These are phyloP conservation scores for Dipodascopsis uninucleata DNA, from an alignment of 805 yeast genomes.

Conservation along the genomic window DNA sequence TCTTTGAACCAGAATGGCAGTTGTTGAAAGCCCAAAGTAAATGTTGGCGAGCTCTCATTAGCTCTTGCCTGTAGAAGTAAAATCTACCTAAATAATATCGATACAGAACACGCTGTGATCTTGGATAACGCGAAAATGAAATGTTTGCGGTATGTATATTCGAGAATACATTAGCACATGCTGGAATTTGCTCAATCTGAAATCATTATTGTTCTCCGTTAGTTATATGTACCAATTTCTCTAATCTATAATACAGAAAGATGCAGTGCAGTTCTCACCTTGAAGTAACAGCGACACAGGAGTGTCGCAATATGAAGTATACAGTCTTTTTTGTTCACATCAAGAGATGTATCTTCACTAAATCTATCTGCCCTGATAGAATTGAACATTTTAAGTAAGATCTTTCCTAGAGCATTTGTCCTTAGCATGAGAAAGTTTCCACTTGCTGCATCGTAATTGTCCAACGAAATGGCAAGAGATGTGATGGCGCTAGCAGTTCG, in stretches of 20 bases:
- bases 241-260: slow-evolving; percentile 26
- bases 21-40: slow-evolving; percentile 51
- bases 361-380: slow-evolving; percentile 50
- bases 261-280: slow-evolving; percentile 29
- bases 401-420: slow-evolving; percentile 48
- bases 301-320: slow-evolving; percentile 52
- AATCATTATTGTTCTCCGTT: no score
- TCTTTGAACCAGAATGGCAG: slow-evolving; percentile 34
- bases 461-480: slow-evolving; percentile 10
- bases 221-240: slow-evolving; percentile 42
- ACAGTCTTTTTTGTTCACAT: slow-evolving; percentile 43
- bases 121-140: slow-evolving; percentile 41
- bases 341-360: slow-evolving; percentile 32
- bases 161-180: slow-evolving; percentile 49
- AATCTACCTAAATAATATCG: slow-evolving; percentile 56
- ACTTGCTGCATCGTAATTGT: slow-evolving; percentile 17
- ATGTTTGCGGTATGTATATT: slow-evolving; percentile 51
- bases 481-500: slow-evolving; percentile 11
- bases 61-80: slow-evolving; percentile 50
- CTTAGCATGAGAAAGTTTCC: slow-evolving; percentile 37
- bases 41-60: slow-evolving; percentile 51
- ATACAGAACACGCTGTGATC: slow-evolving; percentile 52
- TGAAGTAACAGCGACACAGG: slow-evolving; percentile 56
- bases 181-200: slow-evolving; percentile 31
- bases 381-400: slow-evolving; percentile 57